Evolutionary conservation across 208 protist genomes (phyloP).

Genomic region (Crithidia acanthocephali): DNA sequence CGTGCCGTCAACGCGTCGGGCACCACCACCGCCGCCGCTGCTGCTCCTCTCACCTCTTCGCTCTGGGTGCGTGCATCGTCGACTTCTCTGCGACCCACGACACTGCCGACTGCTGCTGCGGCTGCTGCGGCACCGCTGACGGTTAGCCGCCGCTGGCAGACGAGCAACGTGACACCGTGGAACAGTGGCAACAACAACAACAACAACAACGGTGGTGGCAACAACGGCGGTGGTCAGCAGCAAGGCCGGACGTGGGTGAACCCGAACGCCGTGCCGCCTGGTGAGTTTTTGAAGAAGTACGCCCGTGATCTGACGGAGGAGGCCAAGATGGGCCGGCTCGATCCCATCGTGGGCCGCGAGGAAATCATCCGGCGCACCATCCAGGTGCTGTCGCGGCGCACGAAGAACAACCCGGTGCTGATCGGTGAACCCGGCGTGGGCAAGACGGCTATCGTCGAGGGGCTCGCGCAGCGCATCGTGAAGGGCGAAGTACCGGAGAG

Average conservation of each 20-base stretch:
- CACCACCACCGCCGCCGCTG: not conserved
- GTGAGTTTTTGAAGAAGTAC: conserved; percentile 97
- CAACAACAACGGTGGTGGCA: conserved; percentile 23
- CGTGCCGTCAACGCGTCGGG: conserved; percentile 12
- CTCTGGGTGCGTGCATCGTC: not conserved
- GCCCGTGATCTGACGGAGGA: conserved; percentile 95
- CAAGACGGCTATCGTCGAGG: conserved; percentile 94
- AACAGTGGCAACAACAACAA: conserved; percentile 27
- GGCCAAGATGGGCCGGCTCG: conserved; percentile 94
- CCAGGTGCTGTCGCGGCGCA: conserved; percentile 96
- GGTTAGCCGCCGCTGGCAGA: conserved; percentile 17
- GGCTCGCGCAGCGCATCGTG: conserved; percentile 92
- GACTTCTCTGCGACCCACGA: not conserved
- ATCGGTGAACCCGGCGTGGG: conserved; percentile 97
- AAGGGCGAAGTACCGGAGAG: conserved; percentile 93
- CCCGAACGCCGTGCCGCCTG: conserved; percentile 85
- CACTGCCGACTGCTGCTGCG: not conserved
- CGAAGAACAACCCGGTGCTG: conserved; percentile 99
- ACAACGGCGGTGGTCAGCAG: conserved; percentile 36
- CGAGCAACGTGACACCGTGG: conserved; percentile 62
- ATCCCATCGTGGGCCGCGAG: conserved; percentile 99
- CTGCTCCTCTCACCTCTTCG: not conserved
- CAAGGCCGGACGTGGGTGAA: conserved; percentile 87
- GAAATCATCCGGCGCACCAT: conserved; percentile 99
- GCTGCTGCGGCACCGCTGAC: not conserved